Conservation (phyloP, 2,329 filamentous ascomycete species). For the Fusarium guadeloupense region DNA sequence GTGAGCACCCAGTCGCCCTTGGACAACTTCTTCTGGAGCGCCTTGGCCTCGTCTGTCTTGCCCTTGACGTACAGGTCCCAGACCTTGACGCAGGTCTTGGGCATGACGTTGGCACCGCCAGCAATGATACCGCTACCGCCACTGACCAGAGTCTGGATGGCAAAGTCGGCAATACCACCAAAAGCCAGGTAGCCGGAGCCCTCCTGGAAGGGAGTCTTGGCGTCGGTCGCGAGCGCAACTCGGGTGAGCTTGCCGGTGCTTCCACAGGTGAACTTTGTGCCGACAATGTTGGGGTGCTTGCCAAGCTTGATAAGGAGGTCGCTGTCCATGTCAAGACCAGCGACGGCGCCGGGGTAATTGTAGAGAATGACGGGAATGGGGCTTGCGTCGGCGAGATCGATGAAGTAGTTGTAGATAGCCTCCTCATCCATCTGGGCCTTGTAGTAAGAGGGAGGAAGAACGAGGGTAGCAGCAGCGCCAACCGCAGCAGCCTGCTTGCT, state of each 20-base stretch:
- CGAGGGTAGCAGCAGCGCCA: conserved; percentile 81
- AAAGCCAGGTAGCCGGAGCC: conserved; percentile 83
- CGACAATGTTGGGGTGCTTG: conserved; percentile 83
- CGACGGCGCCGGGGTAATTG: conserved; percentile 89
- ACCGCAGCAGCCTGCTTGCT: conserved; percentile 71
- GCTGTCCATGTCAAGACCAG: conserved; percentile 89
- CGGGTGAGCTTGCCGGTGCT: conserved; percentile 90
- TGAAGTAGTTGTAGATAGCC: conserved; percentile 77
- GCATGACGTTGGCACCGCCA: conserved; percentile 85
- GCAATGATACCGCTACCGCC: conserved; percentile 87
- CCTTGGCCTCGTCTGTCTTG: conserved; percentile 77
- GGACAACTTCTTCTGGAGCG: conserved; percentile 79
- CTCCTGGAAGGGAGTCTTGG: conserved; percentile 69
- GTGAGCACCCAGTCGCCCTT: conserved; percentile 85
- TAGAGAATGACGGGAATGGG: conserved; percentile 85
- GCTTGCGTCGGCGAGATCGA: conserved; percentile 76
- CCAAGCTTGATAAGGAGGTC: conserved; percentile 84
- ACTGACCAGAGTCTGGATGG: conserved; percentile 79
- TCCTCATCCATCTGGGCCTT: conserved; percentile 78
- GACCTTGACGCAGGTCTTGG: conserved; percentile 80
- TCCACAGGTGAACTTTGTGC: conserved; percentile 91
- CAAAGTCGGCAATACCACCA: conserved; percentile 89
- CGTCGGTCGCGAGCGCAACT: conserved; percentile 76
- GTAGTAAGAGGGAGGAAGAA: conserved; percentile 87
- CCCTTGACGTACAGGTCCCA: conserved; percentile 80